Evolutionary conservation across 2,329 filamentous ascomycete genomes (phyloP).

Genomic region (Fusarium miscanthi): DNA sequence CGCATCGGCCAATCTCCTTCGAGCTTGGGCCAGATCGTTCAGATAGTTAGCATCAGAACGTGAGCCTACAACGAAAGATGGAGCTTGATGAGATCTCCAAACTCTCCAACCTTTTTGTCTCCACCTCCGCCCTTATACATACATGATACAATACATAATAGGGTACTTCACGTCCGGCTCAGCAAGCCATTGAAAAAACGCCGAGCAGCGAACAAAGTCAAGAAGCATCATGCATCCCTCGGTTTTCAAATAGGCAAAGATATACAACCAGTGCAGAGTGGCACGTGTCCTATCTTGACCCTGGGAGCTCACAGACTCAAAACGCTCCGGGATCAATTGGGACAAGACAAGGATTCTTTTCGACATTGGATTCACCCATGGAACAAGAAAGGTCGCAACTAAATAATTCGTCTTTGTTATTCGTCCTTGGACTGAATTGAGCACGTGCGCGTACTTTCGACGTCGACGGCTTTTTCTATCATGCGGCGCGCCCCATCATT

Average conservation of each 20-base stretch:
- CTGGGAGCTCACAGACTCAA: slow-evolving; percentile 18
- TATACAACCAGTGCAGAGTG: slow-evolving; percentile 37
- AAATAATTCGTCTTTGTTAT: slow-evolving; percentile 26
- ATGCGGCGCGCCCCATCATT: slow-evolving; percentile 12
- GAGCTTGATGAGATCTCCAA: slow-evolving; percentile 29
- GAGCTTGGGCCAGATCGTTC: not conserved
- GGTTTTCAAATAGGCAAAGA: slow-evolving; percentile 18
- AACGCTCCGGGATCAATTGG: not conserved
- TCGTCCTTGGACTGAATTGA: slow-evolving; percentile 34
- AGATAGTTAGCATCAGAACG: slow-evolving; percentile 6
- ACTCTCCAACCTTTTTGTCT: slow-evolving; percentile 35
- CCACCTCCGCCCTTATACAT: slow-evolving; percentile 28
- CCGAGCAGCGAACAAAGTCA: not conserved
- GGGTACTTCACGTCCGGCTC: not conserved
- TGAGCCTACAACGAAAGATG: slow-evolving; percentile 10
- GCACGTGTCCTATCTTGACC: slow-evolving; percentile 41
- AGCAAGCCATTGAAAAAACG: slow-evolving; percentile 1
- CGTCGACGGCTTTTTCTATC: slow-evolving; percentile 16
- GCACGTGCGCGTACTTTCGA: slow-evolving; percentile 41
- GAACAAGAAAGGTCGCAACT: slow-evolving; percentile 13
- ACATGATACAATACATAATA: not conserved
- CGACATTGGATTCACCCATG: slow-evolving; percentile 8
- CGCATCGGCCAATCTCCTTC: slow-evolving; percentile 30
- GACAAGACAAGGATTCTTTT: slow-evolving; percentile 20
- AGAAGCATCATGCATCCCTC: slow-evolving; percentile 17